Evolutionary conservation across 495 filamentous ascomycete genomes (phyloP).

Genomic region (Usnea hakonensis): DNA sequence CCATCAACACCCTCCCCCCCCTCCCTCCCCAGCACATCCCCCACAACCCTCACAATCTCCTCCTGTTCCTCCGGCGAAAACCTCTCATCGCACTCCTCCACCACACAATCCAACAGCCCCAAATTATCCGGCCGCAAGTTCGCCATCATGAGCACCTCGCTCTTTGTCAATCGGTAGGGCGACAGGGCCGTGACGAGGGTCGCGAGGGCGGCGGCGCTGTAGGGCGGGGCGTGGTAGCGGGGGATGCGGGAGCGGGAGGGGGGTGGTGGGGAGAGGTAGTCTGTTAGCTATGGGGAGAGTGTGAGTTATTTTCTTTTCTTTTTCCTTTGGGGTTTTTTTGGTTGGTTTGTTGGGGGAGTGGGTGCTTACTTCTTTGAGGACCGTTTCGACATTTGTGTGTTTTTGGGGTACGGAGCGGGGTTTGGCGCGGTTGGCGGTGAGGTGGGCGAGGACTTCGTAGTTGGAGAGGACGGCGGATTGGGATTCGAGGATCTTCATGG

Average conservation of each 20-base stretch:
- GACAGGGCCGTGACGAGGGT: slow-evolving; percentile 30
- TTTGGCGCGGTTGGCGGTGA: slow-evolving; percentile 34
- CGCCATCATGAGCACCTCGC: slow-evolving; percentile 56
- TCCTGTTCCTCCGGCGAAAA: slow-evolving; percentile 34
- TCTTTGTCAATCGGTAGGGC: slow-evolving; percentile 50
- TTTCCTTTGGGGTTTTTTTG: too few relatives aligned
- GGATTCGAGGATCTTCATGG: slow-evolving; percentile 50
- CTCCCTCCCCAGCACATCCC: slow-evolving; percentile 30
- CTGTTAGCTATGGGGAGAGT: slow-evolving; percentile 22
- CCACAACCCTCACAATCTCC: slow-evolving; percentile 33
- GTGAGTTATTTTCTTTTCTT: neutral
- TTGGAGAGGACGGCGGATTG: slow-evolving; percentile 57
- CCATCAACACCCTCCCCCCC: slow-evolving; percentile 22
- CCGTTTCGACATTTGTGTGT: slow-evolving; percentile 42
- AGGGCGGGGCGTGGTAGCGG: slow-evolving; percentile 2
- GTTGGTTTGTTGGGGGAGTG: slow-evolving; percentile 14
- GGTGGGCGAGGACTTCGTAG: slow-evolving; percentile 54
- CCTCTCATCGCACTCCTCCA: slow-evolving; percentile 43
- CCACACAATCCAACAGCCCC: slow-evolving; percentile 37
- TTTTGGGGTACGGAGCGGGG: slow-evolving; percentile 31
- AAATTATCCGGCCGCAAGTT: slow-evolving; percentile 43
- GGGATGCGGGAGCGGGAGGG: slow-evolving; percentile 20
- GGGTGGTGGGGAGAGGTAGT: slow-evolving; percentile 26
- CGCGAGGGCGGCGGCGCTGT: slow-evolving; percentile 11
- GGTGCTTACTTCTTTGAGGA: slow-evolving; percentile 42